Conservation (phyloP, 176 grass and related monocot species). For the Coix lacrymajobi region DNA sequence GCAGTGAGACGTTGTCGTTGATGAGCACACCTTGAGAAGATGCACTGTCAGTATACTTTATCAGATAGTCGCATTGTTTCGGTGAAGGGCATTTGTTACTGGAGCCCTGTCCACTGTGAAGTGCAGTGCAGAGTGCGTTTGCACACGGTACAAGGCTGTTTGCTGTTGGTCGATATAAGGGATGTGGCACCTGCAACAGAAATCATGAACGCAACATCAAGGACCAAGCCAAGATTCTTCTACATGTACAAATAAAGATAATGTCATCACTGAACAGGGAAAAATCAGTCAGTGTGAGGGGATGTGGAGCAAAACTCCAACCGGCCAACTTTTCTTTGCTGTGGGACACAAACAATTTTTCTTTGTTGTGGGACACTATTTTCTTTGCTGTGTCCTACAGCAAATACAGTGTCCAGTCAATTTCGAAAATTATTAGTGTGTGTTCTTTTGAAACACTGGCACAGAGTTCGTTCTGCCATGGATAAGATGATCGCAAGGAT, state of each 20-base stretch:
- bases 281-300: neutral
- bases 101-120: constrained; percentile 15
- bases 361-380: too few species aligned
- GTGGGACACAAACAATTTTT: too few species aligned
- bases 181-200: constrained; percentile 64
- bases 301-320: too few species aligned
- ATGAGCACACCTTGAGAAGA: constrained; percentile 79
- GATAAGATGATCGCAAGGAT: neutral
- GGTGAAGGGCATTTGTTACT: constrained; percentile 42
- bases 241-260: neutral
- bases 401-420: too few species aligned
- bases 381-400: too few species aligned
- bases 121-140: constrained; percentile 55
- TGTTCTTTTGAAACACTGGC: neutral
- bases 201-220: constrained; percentile 27
- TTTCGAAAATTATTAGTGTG: too few species aligned
- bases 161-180: constrained; percentile 43
- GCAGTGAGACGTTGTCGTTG: constrained; percentile 46
- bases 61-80: constrained; percentile 69
- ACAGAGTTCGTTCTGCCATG: neutral
- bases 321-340: too few species aligned
- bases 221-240: neutral
- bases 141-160: constrained; percentile 55
- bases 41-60: constrained; percentile 66
- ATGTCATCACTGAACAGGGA: neutral